phyloP scores from a whole-genome alignment of 116 monocot genomes.

The Dioscorea cayenensis region DNA sequence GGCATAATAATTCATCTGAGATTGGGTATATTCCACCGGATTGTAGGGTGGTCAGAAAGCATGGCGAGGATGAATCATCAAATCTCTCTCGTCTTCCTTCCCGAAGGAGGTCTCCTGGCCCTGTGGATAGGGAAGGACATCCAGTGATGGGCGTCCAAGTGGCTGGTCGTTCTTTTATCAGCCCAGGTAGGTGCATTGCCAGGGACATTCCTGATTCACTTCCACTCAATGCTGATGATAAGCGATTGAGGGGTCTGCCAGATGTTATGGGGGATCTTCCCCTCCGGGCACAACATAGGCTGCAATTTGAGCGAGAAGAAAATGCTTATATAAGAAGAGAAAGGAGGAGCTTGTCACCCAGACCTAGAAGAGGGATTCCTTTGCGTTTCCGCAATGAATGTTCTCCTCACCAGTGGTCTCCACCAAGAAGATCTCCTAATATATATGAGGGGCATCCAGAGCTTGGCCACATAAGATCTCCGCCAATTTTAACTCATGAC shows the following conservation, averaged over 20 bases:
- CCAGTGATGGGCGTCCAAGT: background rate
- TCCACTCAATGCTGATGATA: constrained; percentile 3
- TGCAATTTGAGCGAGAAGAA: constrained; percentile 7
- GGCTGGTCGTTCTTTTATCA: background rate
- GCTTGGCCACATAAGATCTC: constrained; percentile 10
- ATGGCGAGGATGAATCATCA: constrained; percentile 2
- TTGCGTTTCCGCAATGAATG: background rate
- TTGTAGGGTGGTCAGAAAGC: constrained; percentile 3
- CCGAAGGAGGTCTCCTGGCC: constrained; percentile 9
- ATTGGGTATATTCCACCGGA: background rate
- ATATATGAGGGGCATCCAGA: constrained; percentile 12
- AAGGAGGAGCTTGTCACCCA: constrained; percentile 23
- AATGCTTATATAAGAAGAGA: constrained; percentile 10
- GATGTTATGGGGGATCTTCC: constrained; percentile 8
- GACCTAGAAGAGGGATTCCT: constrained; percentile 4
- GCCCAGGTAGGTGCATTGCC: constrained; percentile 7
- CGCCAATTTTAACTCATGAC: constrained; percentile 12
- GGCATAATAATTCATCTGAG: constrained; percentile 1
- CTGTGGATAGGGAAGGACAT: background rate
- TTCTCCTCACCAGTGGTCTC: constrained; percentile 14
- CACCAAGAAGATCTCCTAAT: constrained; percentile 13
- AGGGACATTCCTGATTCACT: constrained; percentile 12
- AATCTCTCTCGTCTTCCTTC: constrained; percentile 8
- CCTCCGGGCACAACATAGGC: constrained; percentile 1
- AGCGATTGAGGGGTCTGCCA: background rate